Percentiles rank a stretch among this genome's conserved stretches.
Evolutionary conservation across 768 basidiomycete genomes (phyloP).

Genomic region (Peribolospora baueri): DNA sequence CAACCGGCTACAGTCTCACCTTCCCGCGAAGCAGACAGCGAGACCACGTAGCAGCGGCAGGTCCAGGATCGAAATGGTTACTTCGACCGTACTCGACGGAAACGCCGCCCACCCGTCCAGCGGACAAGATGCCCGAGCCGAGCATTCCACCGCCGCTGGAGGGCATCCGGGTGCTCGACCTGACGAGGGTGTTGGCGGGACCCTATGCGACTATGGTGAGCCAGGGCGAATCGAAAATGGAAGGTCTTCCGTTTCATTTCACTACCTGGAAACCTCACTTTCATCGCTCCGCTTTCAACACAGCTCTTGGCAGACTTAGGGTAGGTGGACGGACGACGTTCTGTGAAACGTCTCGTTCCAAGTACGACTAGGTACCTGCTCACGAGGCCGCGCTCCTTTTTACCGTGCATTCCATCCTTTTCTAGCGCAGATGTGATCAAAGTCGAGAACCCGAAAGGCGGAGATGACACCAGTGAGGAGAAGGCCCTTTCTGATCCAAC

Average conservation of each 20-base stretch:
- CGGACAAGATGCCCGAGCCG: not conserved
- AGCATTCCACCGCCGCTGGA: conserved; percentile 36
- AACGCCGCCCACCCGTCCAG: too few relatives aligned
- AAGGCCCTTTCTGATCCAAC: conserved; percentile 12
- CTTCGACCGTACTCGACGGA: too few relatives aligned
- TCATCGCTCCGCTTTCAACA: conserved; percentile 19
- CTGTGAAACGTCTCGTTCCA: too few relatives aligned
- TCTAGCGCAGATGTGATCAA: conserved; percentile 70
- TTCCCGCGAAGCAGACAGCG: too few relatives aligned
- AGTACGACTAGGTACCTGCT: too few relatives aligned
- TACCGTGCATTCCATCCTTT: not conserved
- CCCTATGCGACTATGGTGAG: conserved; percentile 32
- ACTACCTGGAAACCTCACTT: too few relatives aligned
- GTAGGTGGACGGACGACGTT: not conserved
- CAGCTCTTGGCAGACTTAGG: conserved; percentile 76
- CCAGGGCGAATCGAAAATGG: not conserved
- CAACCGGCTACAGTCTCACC: too few relatives aligned
- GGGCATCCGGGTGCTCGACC: conserved; percentile 61
- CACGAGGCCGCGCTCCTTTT: not conserved
- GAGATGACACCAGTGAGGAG: conserved; percentile 59
- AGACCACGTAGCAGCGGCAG: too few relatives aligned
- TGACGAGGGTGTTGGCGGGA: conserved; percentile 76
- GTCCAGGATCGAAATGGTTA: too few relatives aligned
- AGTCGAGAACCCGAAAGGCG: conserved; percentile 38
- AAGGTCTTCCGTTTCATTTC: too few relatives aligned